phyloP scores from a whole-genome alignment of 352 stramenopile species.

The Lagenidium giganteum region DNA sequence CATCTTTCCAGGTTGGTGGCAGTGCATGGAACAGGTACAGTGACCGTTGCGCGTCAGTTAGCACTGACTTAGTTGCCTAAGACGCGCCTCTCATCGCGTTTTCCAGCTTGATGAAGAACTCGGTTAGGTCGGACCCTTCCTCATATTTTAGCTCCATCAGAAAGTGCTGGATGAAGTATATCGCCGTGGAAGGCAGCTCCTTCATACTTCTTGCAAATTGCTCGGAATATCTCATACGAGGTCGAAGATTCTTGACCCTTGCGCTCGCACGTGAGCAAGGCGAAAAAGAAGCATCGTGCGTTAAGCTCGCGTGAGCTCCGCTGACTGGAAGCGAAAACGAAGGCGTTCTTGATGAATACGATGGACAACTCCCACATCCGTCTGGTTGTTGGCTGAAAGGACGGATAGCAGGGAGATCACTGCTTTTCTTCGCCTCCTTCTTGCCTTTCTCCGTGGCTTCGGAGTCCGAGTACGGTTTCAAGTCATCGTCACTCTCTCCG shows the following conservation, averaged over 20 bases:
- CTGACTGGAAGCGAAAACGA: too few relatives aligned
- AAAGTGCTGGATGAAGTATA: not conserved
- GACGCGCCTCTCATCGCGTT: not conserved
- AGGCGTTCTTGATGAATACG: too few relatives aligned
- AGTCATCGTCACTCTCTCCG: too few relatives aligned
- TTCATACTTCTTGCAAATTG: not conserved
- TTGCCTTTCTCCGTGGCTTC: too few relatives aligned
- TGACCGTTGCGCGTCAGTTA: not conserved
- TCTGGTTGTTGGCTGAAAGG: too few relatives aligned
- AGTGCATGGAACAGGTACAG: not conserved
- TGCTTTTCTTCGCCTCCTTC: too few relatives aligned
- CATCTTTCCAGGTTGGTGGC: not conserved
- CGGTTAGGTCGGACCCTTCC: not conserved
- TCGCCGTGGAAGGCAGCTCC: not conserved
- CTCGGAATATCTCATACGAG: not conserved
- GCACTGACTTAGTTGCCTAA: not conserved
- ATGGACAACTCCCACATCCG: too few relatives aligned
- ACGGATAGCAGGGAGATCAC: too few relatives aligned
- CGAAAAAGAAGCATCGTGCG: too few relatives aligned
- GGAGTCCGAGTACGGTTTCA: too few relatives aligned
- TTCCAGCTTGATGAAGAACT: not conserved
- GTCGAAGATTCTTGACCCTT: not conserved
- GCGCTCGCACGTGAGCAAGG: too few relatives aligned
- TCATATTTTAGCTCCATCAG: not conserved
- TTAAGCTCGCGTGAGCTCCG: too few relatives aligned